These are phyloP conservation scores for Nicotiana paniculata DNA, from an alignment of 257 asterid genomes.

Conservation along the genomic window DNA sequence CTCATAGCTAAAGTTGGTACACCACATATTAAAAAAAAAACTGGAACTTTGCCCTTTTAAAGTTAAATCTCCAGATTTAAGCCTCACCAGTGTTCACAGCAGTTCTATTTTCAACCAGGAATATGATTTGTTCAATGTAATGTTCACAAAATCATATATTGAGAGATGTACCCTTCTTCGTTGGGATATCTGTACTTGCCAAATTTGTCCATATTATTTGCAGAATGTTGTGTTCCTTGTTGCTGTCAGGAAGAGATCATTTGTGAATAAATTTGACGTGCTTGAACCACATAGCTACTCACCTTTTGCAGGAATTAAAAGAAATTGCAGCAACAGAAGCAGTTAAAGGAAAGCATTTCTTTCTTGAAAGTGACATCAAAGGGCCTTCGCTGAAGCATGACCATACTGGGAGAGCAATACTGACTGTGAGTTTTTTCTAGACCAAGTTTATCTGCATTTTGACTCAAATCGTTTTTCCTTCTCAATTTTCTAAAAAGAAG, in stretches of 20 bases:
- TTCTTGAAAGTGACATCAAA: constrained; percentile 80
- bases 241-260: background rate
- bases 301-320: constrained; percentile 53
- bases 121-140: background rate
- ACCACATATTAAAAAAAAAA: background rate
- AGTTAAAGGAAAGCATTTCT: constrained; percentile 82
- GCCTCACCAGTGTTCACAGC: background rate
- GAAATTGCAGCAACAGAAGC: constrained; percentile 58
- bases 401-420: constrained; percentile 82
- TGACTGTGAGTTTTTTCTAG: constrained; percentile 55
- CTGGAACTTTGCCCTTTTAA: background rate
- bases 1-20: background rate
- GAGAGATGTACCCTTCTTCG: background rate
- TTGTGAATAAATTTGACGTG: background rate
- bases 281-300: background rate
- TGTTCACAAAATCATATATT: background rate
- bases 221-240: background rate
- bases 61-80: background rate
- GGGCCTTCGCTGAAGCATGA: constrained; percentile 87
- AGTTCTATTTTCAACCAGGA: background rate
- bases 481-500: background rate
- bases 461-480: background rate
- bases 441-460: background rate
- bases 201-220: background rate
- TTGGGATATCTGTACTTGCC: background rate